Base-by-base conservation (phyloP, 129 eudicot genomes). In the Lactuca saligna region DNA sequence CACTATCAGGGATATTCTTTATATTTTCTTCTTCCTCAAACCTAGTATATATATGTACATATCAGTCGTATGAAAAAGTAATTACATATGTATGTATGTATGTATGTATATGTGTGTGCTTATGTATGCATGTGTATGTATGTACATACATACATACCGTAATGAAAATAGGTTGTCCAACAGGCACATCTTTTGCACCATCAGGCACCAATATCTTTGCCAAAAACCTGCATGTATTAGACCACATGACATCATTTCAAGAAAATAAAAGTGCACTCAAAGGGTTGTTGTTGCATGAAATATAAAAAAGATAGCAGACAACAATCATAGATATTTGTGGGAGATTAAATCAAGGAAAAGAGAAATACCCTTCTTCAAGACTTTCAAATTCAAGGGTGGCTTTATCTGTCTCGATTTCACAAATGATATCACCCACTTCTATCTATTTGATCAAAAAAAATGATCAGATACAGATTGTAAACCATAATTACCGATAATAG, bases 321-420 rank as follows among this genome's bases (percentile, higher is more conserved):
- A 6, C 46, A 59, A 2, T 59, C 3, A 7, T 59, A 54, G 35
- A 39, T 4, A 25, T 7, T 65, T 0, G 15, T 15, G 57, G 57
- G 55, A 37, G 49, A 38, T 65, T 38, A 44, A 70, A 53, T 12
- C 14, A 53, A 50, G 38, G 37, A 75, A 80, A 35, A 73, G 4
- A 77, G 34, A 70, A 59, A 57, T 93, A 93, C 99, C 99, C 99
- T 75, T 89, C 97, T 80, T 89, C 97, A 60, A 89, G 90, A 73
- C 83, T 10, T 82, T 89, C 97, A 77, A 81, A 84, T 65, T 89
- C 97, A 75, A 89, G 84, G 29, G 99, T 93, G 72, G 99, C 99
- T 83, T 93, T 93, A 75, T 93, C 99, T 16, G 99, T 93, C 88
- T 93, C 99, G 54, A 93, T 93, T 72, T 89, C 97, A 75, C 99